phyloP scores from a whole-genome alignment of 352 stramenopile genomes.

The Phytophthora parvispora region DNA sequence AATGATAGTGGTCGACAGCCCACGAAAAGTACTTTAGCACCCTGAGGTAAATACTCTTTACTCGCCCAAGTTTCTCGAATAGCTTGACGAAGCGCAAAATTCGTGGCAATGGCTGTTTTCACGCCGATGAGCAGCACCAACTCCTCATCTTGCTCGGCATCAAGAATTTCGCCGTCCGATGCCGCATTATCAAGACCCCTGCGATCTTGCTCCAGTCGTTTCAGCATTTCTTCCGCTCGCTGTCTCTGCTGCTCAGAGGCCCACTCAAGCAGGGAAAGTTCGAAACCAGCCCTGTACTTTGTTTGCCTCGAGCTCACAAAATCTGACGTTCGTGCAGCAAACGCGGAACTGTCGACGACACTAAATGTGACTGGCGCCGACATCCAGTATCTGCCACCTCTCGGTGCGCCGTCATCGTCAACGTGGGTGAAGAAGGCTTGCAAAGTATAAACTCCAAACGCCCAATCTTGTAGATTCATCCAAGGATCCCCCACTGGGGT shows the following conservation, averaged over 20 bases:
- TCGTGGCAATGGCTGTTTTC: conserved; percentile 30
- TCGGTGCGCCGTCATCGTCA: background rate
- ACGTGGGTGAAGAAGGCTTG: background rate
- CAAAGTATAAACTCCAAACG: conserved; percentile 26
- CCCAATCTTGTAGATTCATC: background rate
- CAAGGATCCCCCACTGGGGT: background rate
- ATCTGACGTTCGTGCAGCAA: background rate
- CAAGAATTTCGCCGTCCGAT: background rate
- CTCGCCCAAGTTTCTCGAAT: conserved; percentile 46
- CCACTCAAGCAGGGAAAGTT: background rate
- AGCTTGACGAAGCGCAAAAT: conserved; percentile 35
- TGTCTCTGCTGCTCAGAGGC: background rate
- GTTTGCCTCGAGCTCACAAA: background rate
- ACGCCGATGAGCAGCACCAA: conserved; percentile 36
- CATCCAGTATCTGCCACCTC: background rate
- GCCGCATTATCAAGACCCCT: background rate
- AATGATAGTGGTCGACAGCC: conserved; percentile 20
- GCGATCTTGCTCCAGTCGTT: background rate
- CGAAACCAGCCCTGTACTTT: background rate
- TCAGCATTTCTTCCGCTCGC: background rate
- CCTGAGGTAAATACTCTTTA: background rate
- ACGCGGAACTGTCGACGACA: background rate
- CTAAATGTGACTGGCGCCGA: background rate
- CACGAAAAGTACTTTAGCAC: conserved; percentile 24
- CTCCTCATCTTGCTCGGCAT: background rate